Percentiles rank a stretch among this genome's conserved stretches.
phyloP scores from a whole-genome alignment of 371 early-diverging fungal species.

The Mucor ambiguus region DNA sequence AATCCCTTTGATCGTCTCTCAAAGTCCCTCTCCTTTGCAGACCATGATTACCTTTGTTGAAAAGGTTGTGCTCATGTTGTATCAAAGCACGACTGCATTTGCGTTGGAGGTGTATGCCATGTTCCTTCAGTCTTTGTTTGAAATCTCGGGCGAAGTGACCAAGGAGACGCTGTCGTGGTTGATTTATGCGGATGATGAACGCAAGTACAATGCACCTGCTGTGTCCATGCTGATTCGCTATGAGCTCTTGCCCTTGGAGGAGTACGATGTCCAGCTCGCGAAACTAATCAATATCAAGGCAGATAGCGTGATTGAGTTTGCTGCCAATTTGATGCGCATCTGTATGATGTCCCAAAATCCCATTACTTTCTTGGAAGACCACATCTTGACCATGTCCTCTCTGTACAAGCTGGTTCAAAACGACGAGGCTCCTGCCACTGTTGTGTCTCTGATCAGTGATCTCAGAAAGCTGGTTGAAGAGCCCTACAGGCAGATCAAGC shows the following conservation, averaged over 20 bases:
- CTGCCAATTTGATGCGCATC: slow-evolving; percentile 69
- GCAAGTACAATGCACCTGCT: slow-evolving; percentile 84
- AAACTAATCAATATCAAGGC: slow-evolving; percentile 78
- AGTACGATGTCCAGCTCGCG: slow-evolving; percentile 87
- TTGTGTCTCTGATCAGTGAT: slow-evolving; percentile 27
- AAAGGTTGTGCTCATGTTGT: slow-evolving; percentile 81
- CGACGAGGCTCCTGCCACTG: slow-evolving; percentile 62
- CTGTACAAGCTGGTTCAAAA: slow-evolving; percentile 60
- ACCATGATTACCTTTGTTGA: slow-evolving; percentile 79
- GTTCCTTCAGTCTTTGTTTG: slow-evolving; percentile 81
- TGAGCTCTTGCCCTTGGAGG: slow-evolving; percentile 74
- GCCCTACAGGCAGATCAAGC: slow-evolving; percentile 39
- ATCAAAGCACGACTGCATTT: slow-evolving; percentile 70
- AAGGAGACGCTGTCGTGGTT: slow-evolving; percentile 91
- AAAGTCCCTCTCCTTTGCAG: slow-evolving; percentile 70
- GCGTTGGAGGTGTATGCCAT: slow-evolving; percentile 81
- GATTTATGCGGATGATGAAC: slow-evolving; percentile 91
- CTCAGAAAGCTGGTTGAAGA: slow-evolving; percentile 24
- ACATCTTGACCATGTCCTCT: slow-evolving; percentile 71
- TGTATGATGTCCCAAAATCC: slow-evolving; percentile 65
- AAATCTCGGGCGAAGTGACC: slow-evolving; percentile 71
- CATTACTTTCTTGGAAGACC: slow-evolving; percentile 67
- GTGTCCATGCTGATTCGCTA: slow-evolving; percentile 76
- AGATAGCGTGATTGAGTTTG: slow-evolving; percentile 72
- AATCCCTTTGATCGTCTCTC: slow-evolving; percentile 66